Percentiles rank a stretch among this genome's conserved stretches.
Evolutionary conservation across 2,329 filamentous ascomycete genomes (phyloP).

Genomic region (Fusarium sambucinum): DNA sequence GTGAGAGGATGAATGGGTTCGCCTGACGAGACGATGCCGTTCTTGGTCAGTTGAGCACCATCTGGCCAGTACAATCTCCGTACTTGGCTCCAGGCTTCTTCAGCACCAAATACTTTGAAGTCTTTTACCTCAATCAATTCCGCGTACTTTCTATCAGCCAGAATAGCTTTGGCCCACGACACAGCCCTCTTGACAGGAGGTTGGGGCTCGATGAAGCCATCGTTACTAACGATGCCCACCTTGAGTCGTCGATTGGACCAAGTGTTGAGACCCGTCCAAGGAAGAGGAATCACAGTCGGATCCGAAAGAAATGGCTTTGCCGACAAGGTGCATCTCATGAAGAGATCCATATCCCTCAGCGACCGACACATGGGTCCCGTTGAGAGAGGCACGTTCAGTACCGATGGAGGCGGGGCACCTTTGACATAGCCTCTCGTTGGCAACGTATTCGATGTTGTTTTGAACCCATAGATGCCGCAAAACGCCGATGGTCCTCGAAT

Average conservation of each 20-base stretch:
- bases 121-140: conserved; percentile 50
- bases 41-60: conserved; percentile 50
- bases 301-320: conserved; percentile 43
- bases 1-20: conserved; percentile 61
- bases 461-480: conserved; percentile 30
- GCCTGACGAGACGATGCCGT: conserved; percentile 52
- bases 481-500: conserved; percentile 26
- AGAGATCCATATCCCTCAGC: conserved; percentile 43
- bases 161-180: conserved; percentile 49
- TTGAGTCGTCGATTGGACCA: conserved; percentile 46
- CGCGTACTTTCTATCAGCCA: conserved; percentile 35
- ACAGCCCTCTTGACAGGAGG: conserved; percentile 55
- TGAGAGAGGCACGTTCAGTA: conserved; percentile 48
- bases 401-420: conserved; percentile 47
- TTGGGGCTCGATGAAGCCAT: conserved; percentile 55
- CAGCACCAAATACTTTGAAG: conserved; percentile 51
- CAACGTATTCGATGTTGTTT: conserved; percentile 13
- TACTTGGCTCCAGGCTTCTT: conserved; percentile 51
- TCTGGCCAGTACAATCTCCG: conserved; percentile 61
- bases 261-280: conserved; percentile 48
- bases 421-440: conserved; percentile 32
- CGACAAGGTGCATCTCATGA: conserved; percentile 31
- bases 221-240: conserved; percentile 57
- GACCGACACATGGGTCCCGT: conserved; percentile 43
- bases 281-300: conserved; percentile 48